Conservation (phyloP, 1,284 basidiomycete genomes). For the Lignosus rhinocerotis region DNA sequence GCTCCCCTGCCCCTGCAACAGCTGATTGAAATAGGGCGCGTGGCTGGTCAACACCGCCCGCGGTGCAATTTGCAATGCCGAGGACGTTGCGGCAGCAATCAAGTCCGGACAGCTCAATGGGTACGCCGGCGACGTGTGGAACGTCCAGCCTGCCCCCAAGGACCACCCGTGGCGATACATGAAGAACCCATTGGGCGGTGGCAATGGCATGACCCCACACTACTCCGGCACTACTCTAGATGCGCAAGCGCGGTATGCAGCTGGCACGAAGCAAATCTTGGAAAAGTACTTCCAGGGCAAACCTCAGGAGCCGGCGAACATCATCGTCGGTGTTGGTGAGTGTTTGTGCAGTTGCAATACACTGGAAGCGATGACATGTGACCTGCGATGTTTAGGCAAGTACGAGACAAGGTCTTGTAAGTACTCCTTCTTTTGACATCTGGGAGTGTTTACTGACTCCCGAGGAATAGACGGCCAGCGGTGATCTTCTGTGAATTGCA, state of each 20-base stretch:
- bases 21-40: slow-evolving; percentile 41
- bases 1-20: neutral
- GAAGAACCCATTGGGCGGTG: slow-evolving; percentile 78
- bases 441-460: neutral
- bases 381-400: slow-evolving; percentile 30
- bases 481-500: neutral
- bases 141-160: slow-evolving; percentile 82
- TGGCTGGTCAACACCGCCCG: slow-evolving; percentile 95
- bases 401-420: slow-evolving; percentile 63
- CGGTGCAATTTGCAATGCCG: slow-evolving; percentile 87
- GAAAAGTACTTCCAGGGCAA: slow-evolving; percentile 73
- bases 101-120: slow-evolving; percentile 76
- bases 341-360: neutral
- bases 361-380: neutral
- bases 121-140: slow-evolving; percentile 74
- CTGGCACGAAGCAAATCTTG: slow-evolving; percentile 80
- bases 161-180: slow-evolving; percentile 87
- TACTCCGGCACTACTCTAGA: slow-evolving; percentile 91
- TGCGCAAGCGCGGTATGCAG: slow-evolving; percentile 87
- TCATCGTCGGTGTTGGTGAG: slow-evolving; percentile 69
- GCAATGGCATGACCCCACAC: slow-evolving; percentile 87
- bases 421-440: neutral
- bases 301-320: slow-evolving; percentile 74
- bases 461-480: neutral
- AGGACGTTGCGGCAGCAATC: slow-evolving; percentile 79